Evolutionary conservation across 148 eudicot genomes (phyloP), one percentile per base, ranked within the genome.

Genomic region (Camellia japonica): DNA sequence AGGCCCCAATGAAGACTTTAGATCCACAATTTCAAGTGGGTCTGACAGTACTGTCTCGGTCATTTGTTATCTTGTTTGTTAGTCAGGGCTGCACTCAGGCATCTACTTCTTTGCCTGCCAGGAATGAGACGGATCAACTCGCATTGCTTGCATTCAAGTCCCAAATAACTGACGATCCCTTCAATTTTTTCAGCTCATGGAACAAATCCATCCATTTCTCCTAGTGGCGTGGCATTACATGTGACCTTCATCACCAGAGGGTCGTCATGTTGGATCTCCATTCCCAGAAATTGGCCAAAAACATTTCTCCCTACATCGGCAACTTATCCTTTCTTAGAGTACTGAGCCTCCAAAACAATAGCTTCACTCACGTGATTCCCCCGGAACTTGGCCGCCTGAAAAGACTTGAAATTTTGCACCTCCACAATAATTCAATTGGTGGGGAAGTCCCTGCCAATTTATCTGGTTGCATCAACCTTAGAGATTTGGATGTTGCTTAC

Each of bases 391-490:
- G 79, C 14, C 72, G 71, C 7, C 30, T 77, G 43, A 10, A n/a
- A 13, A 51, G 79, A 3, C 46, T 77, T 6, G 18, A 65, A 18
- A 4, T 4, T 11, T 12, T 77, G 20, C 46, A 14, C 13, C 12
- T 77, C 7, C 0, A 23, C n/a, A 77, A 77, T 52, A 77, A 77
- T 15, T 77, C 79, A 16, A 7, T 77, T 15, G 20, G 20, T 3
- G 70, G 70, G 0, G 44, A 64, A 46, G 23, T 77, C 5, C 79
- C 71, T 0, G 59, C 20, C 16, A 77, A 52, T 38, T 6, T 77
- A 19, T 38, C 47, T 2, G 6, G n/a, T 19, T 84, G 82, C 79
- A 41, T 56, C 10, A 65, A 44, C 3, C 85, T 85, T 9, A 56
- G 30, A 23, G 30, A 23, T 23, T 23, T 23, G 30, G 51, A 47